phyloP scores from a whole-genome alignment of 2,329 filamentous ascomycete species.

The Talaromyces sp. region DNA sequence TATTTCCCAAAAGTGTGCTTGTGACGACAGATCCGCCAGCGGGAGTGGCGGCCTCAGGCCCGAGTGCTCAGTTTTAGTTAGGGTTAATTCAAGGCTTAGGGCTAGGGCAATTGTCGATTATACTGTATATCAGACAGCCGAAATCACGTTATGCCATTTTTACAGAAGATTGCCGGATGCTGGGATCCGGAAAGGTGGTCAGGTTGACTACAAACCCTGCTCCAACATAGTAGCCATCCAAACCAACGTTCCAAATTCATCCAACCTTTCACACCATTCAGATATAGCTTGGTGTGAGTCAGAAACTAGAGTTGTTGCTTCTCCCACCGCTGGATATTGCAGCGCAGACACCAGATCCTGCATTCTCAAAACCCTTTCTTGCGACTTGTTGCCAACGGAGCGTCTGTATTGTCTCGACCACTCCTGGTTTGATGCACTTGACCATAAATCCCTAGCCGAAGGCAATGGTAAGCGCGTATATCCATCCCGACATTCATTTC shows the following conservation, averaged over 20 bases:
- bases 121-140: neutral
- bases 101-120: neutral
- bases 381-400: neutral
- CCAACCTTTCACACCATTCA: slow-evolving; percentile 9
- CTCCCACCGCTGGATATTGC: neutral
- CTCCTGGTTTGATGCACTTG: slow-evolving; percentile 1
- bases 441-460: slow-evolving; percentile 4
- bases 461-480: neutral
- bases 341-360: slow-evolving; percentile 2
- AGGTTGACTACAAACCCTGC: neutral
- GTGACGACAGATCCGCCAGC: neutral
- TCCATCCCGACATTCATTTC: neutral
- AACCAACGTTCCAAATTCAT: slow-evolving; percentile 6
- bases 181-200: neutral
- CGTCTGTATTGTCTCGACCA: slow-evolving; percentile 5
- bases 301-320: neutral
- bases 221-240: slow-evolving; percentile 12
- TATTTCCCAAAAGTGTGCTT: neutral
- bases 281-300: neutral
- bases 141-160: neutral
- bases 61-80: neutral
- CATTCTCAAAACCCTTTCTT: neutral
- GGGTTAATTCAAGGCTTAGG: neutral
- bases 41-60: neutral
- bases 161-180: neutral